phyloP scores from a whole-genome alignment of 2,329 filamentous ascomycete species.

The Penicillium aurantiogriseum region DNA sequence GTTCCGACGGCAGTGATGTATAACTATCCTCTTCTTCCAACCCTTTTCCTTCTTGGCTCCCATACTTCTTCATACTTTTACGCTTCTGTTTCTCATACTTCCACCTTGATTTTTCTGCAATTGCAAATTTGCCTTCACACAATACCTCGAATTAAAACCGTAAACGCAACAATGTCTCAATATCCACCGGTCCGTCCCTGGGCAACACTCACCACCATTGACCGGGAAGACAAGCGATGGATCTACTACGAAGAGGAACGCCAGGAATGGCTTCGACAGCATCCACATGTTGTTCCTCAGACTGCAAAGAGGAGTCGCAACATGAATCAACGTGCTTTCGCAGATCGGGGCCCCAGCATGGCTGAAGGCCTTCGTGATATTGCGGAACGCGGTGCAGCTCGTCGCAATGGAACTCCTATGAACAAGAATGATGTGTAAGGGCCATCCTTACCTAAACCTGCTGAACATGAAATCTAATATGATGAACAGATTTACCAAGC shows the following conservation, averaged over 20 bases:
- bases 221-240: neutral
- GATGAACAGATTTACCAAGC: neutral
- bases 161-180: neutral
- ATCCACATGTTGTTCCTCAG: neutral
- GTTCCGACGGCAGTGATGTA: neutral
- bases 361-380: neutral
- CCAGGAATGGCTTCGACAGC: neutral
- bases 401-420: neutral
- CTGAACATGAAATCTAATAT: neutral
- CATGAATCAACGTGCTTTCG: neutral
- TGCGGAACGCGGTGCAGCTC: neutral
- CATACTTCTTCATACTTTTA: neutral
- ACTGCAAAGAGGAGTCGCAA: neutral
- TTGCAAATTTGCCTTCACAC: neutral
- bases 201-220: neutral
- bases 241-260: neutral
- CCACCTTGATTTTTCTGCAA: neutral
- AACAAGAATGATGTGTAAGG: neutral
- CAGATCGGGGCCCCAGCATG: neutral
- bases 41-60: neutral
- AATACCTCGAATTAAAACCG: neutral
- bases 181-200: neutral
- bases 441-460: neutral
- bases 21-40: neutral
- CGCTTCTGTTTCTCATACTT: neutral